Evolutionary conservation across 2,329 filamentous ascomycete genomes (phyloP), one percentile per base, ranked within the genome.

Genomic region (Epichloe amarillans): DNA sequence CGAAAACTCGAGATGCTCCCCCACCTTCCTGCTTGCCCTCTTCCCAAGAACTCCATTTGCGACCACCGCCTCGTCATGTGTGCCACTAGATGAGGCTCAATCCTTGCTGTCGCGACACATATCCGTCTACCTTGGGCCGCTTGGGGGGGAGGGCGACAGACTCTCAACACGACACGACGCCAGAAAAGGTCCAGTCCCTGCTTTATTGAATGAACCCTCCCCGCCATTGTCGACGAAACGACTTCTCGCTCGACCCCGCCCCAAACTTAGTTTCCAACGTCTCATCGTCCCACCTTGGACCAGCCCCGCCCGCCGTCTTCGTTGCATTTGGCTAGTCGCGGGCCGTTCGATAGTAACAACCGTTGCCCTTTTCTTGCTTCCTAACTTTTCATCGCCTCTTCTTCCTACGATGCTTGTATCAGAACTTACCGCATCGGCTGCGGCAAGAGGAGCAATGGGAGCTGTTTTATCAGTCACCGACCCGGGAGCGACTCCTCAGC

Each of bases 351-450:
- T 8, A 12, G 17, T 15, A n/a, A 47, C 33, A 21, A 26, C 33
- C 17, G 26, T 37, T 15, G 17, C 44, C 21, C 11, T 14, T 14
- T 41, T 19, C 33, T 23, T 35, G 43, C 15, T 36, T 17, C 21
- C 43, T 8, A 21, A 14, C 26, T 36, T 19, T 46, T 41, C 33
- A n/a, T 46, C 14, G 8, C 30, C n/a, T 43, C 19, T 40, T 14
- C 44, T 38, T 17, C n/a, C 26, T 14, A 49, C 26, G 21, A 70
- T 70, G 67, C 64, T 63, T 50, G 60, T 66, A 47, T 70, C 67
- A 43, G 64, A 69, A 57, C 58, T 70, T 52, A 65, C 64, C 26
- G 62, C 62, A 39, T 66, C 64, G 51, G 64, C 66, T 49, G 64
- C 56, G 54, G 60, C 61, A 48, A 57, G 66, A 58, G 62, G 62